A percentile compares a stretch with the other conserved stretches of the same genome.
Conservation (phyloP, 2,329 filamentous ascomycete species). For the Phoma sp. region DNA sequence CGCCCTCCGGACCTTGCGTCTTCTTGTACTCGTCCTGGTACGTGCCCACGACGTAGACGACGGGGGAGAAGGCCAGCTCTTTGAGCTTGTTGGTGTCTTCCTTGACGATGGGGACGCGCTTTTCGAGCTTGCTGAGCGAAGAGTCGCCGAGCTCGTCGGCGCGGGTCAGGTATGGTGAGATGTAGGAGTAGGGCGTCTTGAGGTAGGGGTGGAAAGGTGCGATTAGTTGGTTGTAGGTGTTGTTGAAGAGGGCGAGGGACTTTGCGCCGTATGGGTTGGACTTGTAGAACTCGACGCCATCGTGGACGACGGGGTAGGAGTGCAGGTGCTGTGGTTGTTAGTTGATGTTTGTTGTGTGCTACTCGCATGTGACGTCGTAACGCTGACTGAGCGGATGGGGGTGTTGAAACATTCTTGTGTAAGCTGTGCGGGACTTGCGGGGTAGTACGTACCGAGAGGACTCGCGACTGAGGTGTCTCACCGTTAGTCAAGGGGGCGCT, state of each 20-base stretch:
- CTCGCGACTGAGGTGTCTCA: conserved; percentile 48
- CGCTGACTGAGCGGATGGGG: conserved; percentile 18
- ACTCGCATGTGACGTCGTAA: conserved; percentile 1
- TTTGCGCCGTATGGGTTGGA: conserved; percentile 82
- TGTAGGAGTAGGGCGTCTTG: conserved; percentile 77
- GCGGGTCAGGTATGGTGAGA: conserved; percentile 83
- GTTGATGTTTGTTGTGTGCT: conserved; percentile 2
- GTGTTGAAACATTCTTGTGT: conserved; percentile 8
- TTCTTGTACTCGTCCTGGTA: conserved; percentile 51
- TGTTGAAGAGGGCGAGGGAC: conserved; percentile 76
- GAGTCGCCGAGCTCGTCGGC: conserved; percentile 66
- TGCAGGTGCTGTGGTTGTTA: conserved; percentile 71
- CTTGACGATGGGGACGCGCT: conserved; percentile 54
- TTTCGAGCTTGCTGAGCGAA: conserved; percentile 46
- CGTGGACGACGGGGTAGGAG: conserved; percentile 82
- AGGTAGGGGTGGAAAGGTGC: conserved; percentile 81
- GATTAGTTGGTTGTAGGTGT: conserved; percentile 77
- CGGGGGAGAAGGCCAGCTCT: conserved; percentile 42
- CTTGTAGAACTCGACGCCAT: conserved; percentile 79
- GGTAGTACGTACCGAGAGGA: conserved; percentile 46
- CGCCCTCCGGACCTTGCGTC: conserved; percentile 43
- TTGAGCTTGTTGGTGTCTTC: conserved; percentile 55
- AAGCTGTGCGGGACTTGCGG: conserved; percentile 2
- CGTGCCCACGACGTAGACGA: conserved; percentile 45
- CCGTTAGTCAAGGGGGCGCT: conserved; percentile 47